These are phyloP conservation scores for Zalerion maritima DNA, from an alignment of 495 filamentous ascomycete genomes.

Conservation along the genomic window DNA sequence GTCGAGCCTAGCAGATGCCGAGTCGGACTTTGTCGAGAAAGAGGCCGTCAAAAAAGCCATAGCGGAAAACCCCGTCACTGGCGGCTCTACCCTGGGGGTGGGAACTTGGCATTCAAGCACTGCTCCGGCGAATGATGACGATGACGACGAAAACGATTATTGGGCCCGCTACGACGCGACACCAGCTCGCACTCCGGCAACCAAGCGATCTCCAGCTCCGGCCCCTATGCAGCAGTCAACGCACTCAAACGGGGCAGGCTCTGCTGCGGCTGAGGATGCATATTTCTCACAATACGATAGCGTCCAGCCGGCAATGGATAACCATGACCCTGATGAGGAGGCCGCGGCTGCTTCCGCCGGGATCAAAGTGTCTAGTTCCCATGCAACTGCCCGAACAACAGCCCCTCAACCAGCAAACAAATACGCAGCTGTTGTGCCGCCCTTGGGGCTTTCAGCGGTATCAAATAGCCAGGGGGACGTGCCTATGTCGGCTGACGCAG, in stretches of 20 bases:
- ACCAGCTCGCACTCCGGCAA: constrained; percentile 58
- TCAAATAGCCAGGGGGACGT: too few relatives aligned
- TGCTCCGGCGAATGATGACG: constrained; percentile 27
- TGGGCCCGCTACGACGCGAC: constrained; percentile 91
- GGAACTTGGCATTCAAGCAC: constrained; percentile 5
- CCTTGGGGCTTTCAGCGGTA: too few relatives aligned
- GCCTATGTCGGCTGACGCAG: too few relatives aligned
- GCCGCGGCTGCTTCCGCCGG: too few relatives aligned
- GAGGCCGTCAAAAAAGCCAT: constrained; percentile 13
- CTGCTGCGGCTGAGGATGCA: constrained; percentile 44
- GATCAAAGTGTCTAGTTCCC: too few relatives aligned
- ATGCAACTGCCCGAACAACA: too few relatives aligned
- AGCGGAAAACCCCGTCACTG: neutral
- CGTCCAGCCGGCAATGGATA: constrained; percentile 85
- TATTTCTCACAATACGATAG: constrained; percentile 81
- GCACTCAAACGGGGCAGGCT: constrained; percentile 19
- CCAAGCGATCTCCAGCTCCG: constrained; percentile 46
- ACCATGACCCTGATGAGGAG: constrained; percentile 62
- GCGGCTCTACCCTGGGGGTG: constrained; percentile 4
- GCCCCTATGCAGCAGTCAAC: constrained; percentile 18
- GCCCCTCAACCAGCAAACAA: too few relatives aligned
- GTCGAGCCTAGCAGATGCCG: constrained; percentile 26
- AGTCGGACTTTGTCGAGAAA: constrained; percentile 22
- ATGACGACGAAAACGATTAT: constrained; percentile 80
- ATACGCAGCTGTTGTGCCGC: too few relatives aligned